phyloP scores from a whole-genome alignment of 805 yeast species.

The Ogataea nitratoaversa region DNA sequence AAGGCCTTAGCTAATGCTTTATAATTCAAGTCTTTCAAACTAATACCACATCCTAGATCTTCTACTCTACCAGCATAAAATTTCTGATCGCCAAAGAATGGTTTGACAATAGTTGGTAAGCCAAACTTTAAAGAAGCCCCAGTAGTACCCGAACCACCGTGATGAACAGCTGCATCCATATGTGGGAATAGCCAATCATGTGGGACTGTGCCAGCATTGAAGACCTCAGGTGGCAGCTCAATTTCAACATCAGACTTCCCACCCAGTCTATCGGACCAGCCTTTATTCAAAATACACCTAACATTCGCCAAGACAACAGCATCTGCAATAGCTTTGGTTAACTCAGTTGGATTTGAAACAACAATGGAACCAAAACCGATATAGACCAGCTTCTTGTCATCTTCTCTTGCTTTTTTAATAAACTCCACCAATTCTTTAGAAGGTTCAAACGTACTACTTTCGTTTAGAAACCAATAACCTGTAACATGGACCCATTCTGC shows the following conservation, averaged over 20 bases:
- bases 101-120: slow-evolving; percentile 84
- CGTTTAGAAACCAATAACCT: slow-evolving; percentile 90
- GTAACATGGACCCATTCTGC: slow-evolving; percentile 95
- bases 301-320: slow-evolving; percentile 81
- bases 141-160: slow-evolving; percentile 96
- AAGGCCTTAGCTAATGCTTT: slow-evolving; percentile 64
- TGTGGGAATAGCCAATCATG: slow-evolving; percentile 93
- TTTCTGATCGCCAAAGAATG: slow-evolving; percentile 95
- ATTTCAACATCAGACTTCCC: slow-evolving; percentile 36
- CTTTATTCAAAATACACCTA: slow-evolving; percentile 82
- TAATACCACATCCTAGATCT: slow-evolving; percentile 82
- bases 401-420: slow-evolving; percentile 54
- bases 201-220: slow-evolving; percentile 68
- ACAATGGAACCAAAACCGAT: slow-evolving; percentile 97
- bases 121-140: slow-evolving; percentile 89
- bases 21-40: slow-evolving; percentile 62
- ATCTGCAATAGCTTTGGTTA: slow-evolving; percentile 73
- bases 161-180: slow-evolving; percentile 93
- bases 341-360: slow-evolving; percentile 72
- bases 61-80: slow-evolving; percentile 86
- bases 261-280: slow-evolving; percentile 82
- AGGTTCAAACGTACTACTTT: slow-evolving; percentile 48
- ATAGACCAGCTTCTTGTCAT: slow-evolving; percentile 71
- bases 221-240: slow-evolving; percentile 63
- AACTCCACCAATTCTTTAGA: slow-evolving; percentile 55